Evolutionary conservation across 2,329 filamentous ascomycete species (phyloP).

Genomic region (Phaeomoniella chlamydospora): DNA sequence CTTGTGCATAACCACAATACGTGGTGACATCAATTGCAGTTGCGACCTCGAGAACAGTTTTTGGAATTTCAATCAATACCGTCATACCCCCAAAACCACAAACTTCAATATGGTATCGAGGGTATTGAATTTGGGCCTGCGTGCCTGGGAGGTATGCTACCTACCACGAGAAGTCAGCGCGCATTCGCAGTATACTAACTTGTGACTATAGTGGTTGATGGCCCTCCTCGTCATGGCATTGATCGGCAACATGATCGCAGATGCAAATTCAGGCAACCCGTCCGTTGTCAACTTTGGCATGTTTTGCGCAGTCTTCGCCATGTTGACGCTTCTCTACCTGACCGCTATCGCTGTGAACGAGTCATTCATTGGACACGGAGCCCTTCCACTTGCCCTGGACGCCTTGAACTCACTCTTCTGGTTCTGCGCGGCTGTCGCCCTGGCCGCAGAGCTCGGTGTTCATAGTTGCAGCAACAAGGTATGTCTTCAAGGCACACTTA

Average conservation of each 20-base stretch:
- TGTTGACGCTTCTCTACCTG: conserved; percentile 33
- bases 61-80: too few species aligned
- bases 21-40: too few species aligned
- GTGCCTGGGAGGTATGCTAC: conserved; percentile 23
- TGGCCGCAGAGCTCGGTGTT: conserved; percentile 28
- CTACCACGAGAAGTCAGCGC: too few species aligned
- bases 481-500: conserved; percentile 7
- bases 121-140: conserved; percentile 23
- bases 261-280: conserved; percentile 36
- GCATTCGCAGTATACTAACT: too few species aligned
- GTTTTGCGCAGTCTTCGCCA: conserved; percentile 31
- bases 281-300: conserved; percentile 41
- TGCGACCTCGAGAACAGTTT: too few species aligned
- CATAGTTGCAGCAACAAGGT: conserved; percentile 32
- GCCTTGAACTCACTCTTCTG: conserved; percentile 32
- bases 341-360: conserved; percentile 25
- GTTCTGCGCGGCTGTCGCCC: conserved; percentile 30
- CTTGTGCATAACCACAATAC: too few species aligned
- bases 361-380: conserved; percentile 24
- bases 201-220: conserved; percentile 46
- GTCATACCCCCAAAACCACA: too few species aligned
- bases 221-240: conserved; percentile 46
- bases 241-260: conserved; percentile 47
- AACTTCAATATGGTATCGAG: conserved; percentile 30
- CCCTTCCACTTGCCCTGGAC: conserved; percentile 29